Evolutionary conservation across 108 stramenopile species (phyloP).

Genomic region (Fistulifera pelliculosa): DNA sequence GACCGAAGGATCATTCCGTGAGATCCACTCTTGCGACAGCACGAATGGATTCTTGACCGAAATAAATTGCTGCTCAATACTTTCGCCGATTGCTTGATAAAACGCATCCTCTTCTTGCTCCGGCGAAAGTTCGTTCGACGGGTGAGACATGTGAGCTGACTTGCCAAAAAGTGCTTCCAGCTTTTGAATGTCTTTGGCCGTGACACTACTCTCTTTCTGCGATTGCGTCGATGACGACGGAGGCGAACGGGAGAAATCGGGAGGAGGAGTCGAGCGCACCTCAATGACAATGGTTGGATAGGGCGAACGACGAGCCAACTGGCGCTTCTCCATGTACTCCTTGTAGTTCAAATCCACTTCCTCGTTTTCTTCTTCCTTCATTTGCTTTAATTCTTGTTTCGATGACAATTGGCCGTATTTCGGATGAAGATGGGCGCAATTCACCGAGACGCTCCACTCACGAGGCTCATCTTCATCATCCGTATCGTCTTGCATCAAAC

Average conservation of each 20-base stretch:
- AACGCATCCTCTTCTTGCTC: conserved; percentile 50
- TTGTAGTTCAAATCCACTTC: conserved; percentile 61
- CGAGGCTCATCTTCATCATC: conserved; percentile 24
- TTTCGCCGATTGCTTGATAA: conserved; percentile 57
- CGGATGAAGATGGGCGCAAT: conserved; percentile 80
- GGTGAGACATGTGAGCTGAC: conserved; percentile 20
- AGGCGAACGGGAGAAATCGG: conserved; percentile 34
- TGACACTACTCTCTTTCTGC: conserved; percentile 15
- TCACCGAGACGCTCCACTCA: conserved; percentile 70
- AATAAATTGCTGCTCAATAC: conserved; percentile 32
- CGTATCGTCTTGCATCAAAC: conserved; percentile 4
- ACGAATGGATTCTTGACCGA: conserved; percentile 36
- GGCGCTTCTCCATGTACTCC: conserved; percentile 53
- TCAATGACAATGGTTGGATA: conserved; percentile 78
- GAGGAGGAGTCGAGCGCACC: conserved; percentile 59
- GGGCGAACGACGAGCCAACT: conserved; percentile 59
- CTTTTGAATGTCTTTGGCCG: conserved; percentile 48
- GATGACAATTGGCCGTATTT: conserved; percentile 54
- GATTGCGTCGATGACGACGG: conserved; percentile 8
- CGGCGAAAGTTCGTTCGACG: conserved; percentile 12
- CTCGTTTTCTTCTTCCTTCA: conserved; percentile 52
- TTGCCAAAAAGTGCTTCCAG: conserved; percentile 65
- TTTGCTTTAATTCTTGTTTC: conserved; percentile 41
- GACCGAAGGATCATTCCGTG: conserved; percentile 39
- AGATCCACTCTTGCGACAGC: conserved; percentile 63